These are phyloP conservation scores for Coemansia sp. DNA, from an alignment of 371 early-diverging fungal genomes.

Conservation along the genomic window DNA sequence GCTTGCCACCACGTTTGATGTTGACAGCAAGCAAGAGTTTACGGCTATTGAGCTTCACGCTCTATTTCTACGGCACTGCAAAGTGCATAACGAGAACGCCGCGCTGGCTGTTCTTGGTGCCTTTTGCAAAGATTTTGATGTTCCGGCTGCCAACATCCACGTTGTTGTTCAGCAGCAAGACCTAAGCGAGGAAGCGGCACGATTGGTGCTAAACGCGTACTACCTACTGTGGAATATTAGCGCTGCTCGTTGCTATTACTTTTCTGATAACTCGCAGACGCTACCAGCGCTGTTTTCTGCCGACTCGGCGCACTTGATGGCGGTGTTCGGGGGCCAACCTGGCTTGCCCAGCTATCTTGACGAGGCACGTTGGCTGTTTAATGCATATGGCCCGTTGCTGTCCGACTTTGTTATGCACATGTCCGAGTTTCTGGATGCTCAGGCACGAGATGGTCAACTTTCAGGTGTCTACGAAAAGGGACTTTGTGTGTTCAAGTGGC, in stretches of 20 bases:
- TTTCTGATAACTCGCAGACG: background rate
- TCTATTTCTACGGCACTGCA: conserved; percentile 23
- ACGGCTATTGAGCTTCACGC: conserved; percentile 11
- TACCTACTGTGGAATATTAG: conserved; percentile 10
- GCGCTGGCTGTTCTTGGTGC: conserved; percentile 11
- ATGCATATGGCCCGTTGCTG: conserved; percentile 74
- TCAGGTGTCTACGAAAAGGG: conserved; percentile 67
- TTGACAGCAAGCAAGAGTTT: background rate
- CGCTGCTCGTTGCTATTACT: conserved; percentile 3
- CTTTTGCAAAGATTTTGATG: background rate
- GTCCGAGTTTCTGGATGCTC: conserved; percentile 63
- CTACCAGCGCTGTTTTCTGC: background rate
- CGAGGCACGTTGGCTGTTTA: conserved; percentile 73
- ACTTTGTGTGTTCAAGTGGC: conserved; percentile 79
- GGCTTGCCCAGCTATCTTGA: conserved; percentile 74
- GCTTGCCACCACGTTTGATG: background rate
- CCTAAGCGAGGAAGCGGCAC: conserved; percentile 3
- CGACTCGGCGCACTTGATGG: conserved; percentile 56
- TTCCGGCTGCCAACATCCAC: conserved; percentile 17
- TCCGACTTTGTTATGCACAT: conserved; percentile 71
- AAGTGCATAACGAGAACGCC: background rate
- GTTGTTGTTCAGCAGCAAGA: conserved; percentile 1
- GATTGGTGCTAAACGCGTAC: conserved; percentile 21
- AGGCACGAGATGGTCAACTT: conserved; percentile 65
- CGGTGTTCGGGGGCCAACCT: conserved; percentile 77